Conservation (phyloP, 2,329 filamentous ascomycete genomes). For the Phyllosticta citribraziliensis region DNA sequence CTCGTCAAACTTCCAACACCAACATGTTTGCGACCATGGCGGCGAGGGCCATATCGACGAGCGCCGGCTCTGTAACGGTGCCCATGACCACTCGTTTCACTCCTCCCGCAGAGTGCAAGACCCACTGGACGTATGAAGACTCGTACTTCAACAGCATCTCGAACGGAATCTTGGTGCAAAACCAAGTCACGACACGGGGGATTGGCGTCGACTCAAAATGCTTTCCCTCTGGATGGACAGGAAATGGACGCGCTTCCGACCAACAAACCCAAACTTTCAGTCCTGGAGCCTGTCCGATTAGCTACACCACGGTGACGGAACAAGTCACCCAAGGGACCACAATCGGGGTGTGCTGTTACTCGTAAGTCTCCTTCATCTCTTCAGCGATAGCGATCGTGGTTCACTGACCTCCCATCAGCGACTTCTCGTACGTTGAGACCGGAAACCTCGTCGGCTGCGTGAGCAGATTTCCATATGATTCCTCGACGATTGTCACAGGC, state of each 20-base stretch:
- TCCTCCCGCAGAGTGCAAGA: neutral
- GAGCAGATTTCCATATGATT: neutral
- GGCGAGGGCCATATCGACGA: neutral
- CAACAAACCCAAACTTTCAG: neutral
- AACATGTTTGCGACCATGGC: neutral
- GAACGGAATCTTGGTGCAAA: neutral
- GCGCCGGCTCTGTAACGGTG: too few species aligned
- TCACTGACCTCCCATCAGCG: neutral
- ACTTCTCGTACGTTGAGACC: neutral
- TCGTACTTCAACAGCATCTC: neutral
- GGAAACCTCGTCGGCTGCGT: neutral
- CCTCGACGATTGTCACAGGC: neutral
- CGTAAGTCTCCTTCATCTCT: neutral
- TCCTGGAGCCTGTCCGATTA: neutral
- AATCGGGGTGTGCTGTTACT: neutral
- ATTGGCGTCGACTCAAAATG: neutral
- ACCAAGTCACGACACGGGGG: neutral
- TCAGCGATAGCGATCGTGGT: neutral
- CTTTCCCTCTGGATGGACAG: neutral
- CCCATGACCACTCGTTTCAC: neutral
- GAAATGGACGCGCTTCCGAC: neutral
- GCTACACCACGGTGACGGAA: neutral
- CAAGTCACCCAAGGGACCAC: neutral
- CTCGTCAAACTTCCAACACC: neutral
- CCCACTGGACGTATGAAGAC: neutral